Evolutionary conservation across 2,329 filamentous ascomycete species (phyloP).

Genomic region (Dothidotthia symphoricarpi): DNA sequence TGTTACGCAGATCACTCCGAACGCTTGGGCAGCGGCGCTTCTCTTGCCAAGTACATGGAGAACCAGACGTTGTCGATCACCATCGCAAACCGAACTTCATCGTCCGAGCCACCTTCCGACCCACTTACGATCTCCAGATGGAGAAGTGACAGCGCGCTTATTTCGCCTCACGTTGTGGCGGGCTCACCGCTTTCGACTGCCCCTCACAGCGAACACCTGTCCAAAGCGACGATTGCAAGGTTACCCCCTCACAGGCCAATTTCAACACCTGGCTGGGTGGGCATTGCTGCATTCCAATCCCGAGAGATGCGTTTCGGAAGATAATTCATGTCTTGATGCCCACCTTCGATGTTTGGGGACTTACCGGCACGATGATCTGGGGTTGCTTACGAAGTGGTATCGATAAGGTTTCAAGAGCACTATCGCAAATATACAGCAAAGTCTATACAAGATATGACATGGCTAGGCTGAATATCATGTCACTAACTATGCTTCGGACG

Average conservation of each 20-base stretch:
- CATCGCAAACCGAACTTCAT: conserved; percentile 7
- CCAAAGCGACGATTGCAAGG: conserved; percentile 16
- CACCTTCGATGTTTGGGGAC: too few relatives aligned
- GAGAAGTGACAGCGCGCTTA: conserved; percentile 6
- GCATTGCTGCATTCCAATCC: conserved; percentile 16
- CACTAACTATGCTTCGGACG: too few relatives aligned
- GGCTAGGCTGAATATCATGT: too few relatives aligned
- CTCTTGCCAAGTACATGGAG: conserved; percentile 11
- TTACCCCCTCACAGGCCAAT: conserved; percentile 12
- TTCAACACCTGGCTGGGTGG: conserved; percentile 9
- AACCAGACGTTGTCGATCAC: conserved; percentile 13
- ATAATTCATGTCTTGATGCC: too few relatives aligned
- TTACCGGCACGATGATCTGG: too few relatives aligned
- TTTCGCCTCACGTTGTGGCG: conserved; percentile 6
- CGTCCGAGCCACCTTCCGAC: conserved; percentile 1
- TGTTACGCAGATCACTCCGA: conserved; percentile 2
- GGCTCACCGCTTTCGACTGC: conserved; percentile 14
- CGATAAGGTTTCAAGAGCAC: too few relatives aligned
- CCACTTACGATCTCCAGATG: conserved; percentile 4
- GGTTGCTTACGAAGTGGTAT: too few relatives aligned
- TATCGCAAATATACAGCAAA: too few relatives aligned
- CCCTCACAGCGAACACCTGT: conserved; percentile 6
- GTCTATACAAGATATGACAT: too few relatives aligned
- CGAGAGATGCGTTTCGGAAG: conserved; percentile 1
- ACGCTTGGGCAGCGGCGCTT: conserved; percentile 3